Evolutionary conservation across 1,139 yeast genomes (phyloP).

Genomic region (Candida tropicalis): DNA sequence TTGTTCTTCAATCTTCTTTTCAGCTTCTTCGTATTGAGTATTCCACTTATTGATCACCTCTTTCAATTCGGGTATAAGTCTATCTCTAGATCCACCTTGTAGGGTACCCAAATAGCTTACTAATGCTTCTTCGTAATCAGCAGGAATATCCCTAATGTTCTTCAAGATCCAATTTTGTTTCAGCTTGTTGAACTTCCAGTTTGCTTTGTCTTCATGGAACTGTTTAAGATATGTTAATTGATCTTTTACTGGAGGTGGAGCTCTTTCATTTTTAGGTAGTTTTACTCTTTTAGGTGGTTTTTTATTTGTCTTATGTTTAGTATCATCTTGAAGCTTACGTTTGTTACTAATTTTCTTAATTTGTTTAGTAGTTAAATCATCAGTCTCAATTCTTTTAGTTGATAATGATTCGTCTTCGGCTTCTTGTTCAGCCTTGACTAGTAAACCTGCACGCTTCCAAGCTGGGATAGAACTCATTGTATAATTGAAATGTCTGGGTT

Average conservation of each 20-base stretch:
- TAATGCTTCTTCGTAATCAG: slow-evolving; percentile 57
- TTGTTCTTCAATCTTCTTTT: slow-evolving; percentile 39
- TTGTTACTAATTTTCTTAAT: slow-evolving; percentile 43
- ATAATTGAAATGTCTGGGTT: not conserved
- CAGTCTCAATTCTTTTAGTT: slow-evolving; percentile 45
- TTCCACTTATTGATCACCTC: slow-evolving; percentile 61
- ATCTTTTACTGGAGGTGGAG: slow-evolving; percentile 79
- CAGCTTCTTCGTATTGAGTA: slow-evolving; percentile 43
- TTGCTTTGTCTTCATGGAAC: slow-evolving; percentile 57
- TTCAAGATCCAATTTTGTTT: slow-evolving; percentile 91
- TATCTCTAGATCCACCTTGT: slow-evolving; percentile 71
- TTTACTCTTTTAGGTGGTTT: slow-evolving; percentile 75
- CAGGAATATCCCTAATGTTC: slow-evolving; percentile 60
- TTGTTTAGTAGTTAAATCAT: slow-evolving; percentile 48
- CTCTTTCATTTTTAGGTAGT: slow-evolving; percentile 71
- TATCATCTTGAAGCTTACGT: slow-evolving; percentile 32
- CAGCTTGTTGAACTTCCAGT: slow-evolving; percentile 93
- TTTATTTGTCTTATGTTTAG: slow-evolving; percentile 28
- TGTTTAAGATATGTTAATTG: slow-evolving; percentile 76
- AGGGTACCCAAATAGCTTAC: slow-evolving; percentile 63
- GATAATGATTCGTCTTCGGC: slow-evolving; percentile 45
- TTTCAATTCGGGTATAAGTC: slow-evolving; percentile 57
- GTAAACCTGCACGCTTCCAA: slow-evolving; percentile 85
- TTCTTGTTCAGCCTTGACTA: slow-evolving; percentile 47
- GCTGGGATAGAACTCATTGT: slow-evolving; percentile 60